A percentile compares a stretch with the other conserved stretches of the same genome.
Conservation (phyloP, 2,329 filamentous ascomycete species). For the Ophiostoma sp. region DNA sequence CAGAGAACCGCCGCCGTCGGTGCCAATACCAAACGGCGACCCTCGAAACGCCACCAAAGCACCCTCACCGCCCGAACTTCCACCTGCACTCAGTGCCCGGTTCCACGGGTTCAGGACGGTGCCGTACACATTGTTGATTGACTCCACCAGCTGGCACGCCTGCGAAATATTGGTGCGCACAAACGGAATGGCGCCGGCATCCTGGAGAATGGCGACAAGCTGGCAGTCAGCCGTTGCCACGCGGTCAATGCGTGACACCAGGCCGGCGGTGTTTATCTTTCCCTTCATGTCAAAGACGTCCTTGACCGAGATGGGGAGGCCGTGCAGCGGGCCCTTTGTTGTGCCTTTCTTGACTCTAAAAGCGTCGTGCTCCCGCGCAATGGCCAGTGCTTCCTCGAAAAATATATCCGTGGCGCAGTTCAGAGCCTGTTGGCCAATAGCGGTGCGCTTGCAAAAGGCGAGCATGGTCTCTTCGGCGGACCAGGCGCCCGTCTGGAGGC, state of each 20-base stretch:
- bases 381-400: conserved; percentile 37
- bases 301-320: conserved; percentile 42
- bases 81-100: background rate
- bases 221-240: background rate
- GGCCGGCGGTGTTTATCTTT: background rate
- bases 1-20: background rate
- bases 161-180: background rate
- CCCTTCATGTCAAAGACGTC: conserved; percentile 30
- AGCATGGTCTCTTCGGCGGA: conserved; percentile 36
- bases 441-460: conserved; percentile 48
- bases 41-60: background rate
- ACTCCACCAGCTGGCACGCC: background rate
- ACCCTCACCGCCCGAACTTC: background rate
- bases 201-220: background rate
- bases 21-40: background rate
- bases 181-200: background rate
- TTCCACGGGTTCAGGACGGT: background rate
- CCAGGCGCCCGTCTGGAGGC: background rate
- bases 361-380: conserved; percentile 38
- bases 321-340: conserved; percentile 41
- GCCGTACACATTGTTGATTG: background rate
- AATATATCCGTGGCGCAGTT: conserved; percentile 47
- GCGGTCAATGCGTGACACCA: background rate
- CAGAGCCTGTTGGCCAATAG: conserved; percentile 47
- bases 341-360: conserved; percentile 35